Conservation (phyloP, 352 stramenopile species). For the Pythium volutum region DNA sequence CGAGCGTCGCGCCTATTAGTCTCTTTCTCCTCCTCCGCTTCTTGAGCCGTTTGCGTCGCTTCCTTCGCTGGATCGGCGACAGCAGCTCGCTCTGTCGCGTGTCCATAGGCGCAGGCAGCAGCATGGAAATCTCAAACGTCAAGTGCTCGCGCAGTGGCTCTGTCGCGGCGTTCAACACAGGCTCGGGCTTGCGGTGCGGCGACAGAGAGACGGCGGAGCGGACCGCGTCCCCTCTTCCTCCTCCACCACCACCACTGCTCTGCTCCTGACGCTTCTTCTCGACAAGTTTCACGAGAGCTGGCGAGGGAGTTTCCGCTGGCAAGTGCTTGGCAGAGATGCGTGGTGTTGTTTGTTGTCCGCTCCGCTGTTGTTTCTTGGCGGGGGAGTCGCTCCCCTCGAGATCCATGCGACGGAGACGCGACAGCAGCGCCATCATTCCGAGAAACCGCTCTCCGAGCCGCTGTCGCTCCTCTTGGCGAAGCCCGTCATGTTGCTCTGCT, state of each 20-base stretch:
- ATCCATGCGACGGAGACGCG: constrained; percentile 34
- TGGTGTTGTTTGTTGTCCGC: not conserved
- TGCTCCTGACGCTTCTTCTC: constrained; percentile 5
- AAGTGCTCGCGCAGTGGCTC: constrained; percentile 39
- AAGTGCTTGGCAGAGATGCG: not conserved
- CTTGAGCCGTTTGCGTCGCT: constrained; percentile 28
- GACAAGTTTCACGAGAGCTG: constrained; percentile 2
- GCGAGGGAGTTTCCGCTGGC: not conserved
- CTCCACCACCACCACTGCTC: not conserved
- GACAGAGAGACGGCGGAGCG: not conserved
- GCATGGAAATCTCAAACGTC: constrained; percentile 66
- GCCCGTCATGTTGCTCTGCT: not conserved
- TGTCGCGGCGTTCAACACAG: constrained; percentile 32
- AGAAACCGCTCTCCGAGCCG: constrained; percentile 57
- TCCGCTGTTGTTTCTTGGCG: not conserved
- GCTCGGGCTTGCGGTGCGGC: constrained; percentile 20
- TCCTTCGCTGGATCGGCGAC: constrained; percentile 46
- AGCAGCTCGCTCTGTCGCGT: constrained; percentile 44
- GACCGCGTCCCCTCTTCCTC: constrained; percentile 2
- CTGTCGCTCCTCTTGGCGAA: constrained; percentile 24
- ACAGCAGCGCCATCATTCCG: constrained; percentile 51
- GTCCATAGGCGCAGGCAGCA: constrained; percentile 50
- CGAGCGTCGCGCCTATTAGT: constrained; percentile 4
- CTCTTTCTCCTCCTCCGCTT: constrained; percentile 28
- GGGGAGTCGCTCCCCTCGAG: constrained; percentile 8